Conservation (phyloP, 2,329 filamentous ascomycete genomes). For the Pseudofabraea citricarpa region DNA sequence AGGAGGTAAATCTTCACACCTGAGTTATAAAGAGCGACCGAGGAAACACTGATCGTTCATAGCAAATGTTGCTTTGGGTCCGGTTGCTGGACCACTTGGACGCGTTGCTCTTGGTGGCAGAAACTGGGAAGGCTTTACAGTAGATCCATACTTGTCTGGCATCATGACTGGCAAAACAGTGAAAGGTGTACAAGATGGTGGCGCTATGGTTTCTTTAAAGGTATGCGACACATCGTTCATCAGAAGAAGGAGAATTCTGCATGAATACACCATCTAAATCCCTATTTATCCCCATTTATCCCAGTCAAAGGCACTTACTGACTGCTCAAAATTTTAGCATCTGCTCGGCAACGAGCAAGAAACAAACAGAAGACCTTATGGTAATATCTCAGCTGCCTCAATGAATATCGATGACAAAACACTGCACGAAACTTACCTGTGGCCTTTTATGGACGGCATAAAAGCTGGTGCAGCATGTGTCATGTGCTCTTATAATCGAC, state of each 20-base stretch:
- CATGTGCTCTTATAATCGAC: slow-evolving; percentile 45
- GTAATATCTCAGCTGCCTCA: slow-evolving; percentile 31
- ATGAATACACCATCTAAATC: background rate
- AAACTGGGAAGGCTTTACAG: slow-evolving; percentile 58
- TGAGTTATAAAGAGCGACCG: too few species aligned
- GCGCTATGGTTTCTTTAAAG: slow-evolving; percentile 65
- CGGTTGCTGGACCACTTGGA: slow-evolving; percentile 65
- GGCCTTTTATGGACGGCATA: slow-evolving; percentile 83
- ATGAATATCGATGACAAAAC: slow-evolving; percentile 73
- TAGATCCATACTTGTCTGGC: slow-evolving; percentile 31
- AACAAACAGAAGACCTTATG: slow-evolving; percentile 4
- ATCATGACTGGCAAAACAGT: background rate
- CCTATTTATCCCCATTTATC: background rate
- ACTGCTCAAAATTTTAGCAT: slow-evolving; percentile 59
- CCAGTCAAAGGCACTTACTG: slow-evolving; percentile 10
- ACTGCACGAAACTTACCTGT: slow-evolving; percentile 72
- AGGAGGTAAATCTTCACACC: slow-evolving; percentile 40
- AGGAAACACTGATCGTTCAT: too few species aligned
- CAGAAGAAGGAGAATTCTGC: background rate
- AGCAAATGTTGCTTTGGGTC: too few species aligned
- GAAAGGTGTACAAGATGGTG: slow-evolving; percentile 60
- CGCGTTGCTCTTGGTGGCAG: slow-evolving; percentile 56
- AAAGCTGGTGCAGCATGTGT: slow-evolving; percentile 70
- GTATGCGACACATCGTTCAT: slow-evolving; percentile 20
- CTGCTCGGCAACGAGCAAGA: slow-evolving; percentile 77